Percentiles rank a stretch among this genome's conserved stretches.
Evolutionary conservation across 805 yeast species (phyloP).

Genomic region (Citeromyces matritensis): DNA sequence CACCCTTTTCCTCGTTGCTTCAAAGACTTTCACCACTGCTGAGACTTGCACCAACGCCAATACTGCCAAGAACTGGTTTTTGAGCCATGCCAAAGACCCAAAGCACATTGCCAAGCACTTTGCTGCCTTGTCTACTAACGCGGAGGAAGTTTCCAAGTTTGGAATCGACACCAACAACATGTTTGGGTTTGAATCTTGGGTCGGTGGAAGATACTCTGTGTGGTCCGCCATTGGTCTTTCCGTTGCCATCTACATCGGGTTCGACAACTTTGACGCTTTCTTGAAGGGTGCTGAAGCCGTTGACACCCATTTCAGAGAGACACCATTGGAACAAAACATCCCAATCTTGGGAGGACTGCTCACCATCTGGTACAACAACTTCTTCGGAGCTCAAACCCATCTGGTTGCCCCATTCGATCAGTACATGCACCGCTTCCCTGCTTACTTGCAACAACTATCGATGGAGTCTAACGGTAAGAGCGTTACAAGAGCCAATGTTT

Average conservation of each 20-base stretch:
- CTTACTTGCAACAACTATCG: constrained; percentile 94
- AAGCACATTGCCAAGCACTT: constrained; percentile 89
- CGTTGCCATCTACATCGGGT: constrained; percentile 90
- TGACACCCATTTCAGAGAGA: constrained; percentile 74
- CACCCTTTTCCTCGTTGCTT: constrained; percentile 82
- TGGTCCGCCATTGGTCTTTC: constrained; percentile 99
- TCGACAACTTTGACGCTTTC: constrained; percentile 82
- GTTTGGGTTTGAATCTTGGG: constrained; percentile 99
- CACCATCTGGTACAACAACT: constrained; percentile 97
- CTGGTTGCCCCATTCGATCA: constrained; percentile 98
- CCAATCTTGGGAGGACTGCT: constrained; percentile 89
- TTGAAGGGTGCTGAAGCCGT: constrained; percentile 96
- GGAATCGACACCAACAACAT: constrained; percentile 96
- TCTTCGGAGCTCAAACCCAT: constrained; percentile 96
- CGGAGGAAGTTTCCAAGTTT: constrained; percentile 77
- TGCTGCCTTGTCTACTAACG: constrained; percentile 92
- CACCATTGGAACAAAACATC: constrained; percentile 84
- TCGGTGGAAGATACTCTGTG: constrained; percentile 99
- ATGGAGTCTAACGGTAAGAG: constrained; percentile 99
- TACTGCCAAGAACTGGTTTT: constrained; percentile 91
- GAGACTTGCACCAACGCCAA: constrained; percentile 95
- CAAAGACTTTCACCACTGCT: constrained; percentile 98
- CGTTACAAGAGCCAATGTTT: constrained; percentile 82
- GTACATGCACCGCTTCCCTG: constrained; percentile 98
- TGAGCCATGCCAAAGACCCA: constrained; percentile 47